Evolutionary conservation across 495 filamentous ascomycete species (phyloP).

Genomic region (Podospora pseudopauciseta): DNA sequence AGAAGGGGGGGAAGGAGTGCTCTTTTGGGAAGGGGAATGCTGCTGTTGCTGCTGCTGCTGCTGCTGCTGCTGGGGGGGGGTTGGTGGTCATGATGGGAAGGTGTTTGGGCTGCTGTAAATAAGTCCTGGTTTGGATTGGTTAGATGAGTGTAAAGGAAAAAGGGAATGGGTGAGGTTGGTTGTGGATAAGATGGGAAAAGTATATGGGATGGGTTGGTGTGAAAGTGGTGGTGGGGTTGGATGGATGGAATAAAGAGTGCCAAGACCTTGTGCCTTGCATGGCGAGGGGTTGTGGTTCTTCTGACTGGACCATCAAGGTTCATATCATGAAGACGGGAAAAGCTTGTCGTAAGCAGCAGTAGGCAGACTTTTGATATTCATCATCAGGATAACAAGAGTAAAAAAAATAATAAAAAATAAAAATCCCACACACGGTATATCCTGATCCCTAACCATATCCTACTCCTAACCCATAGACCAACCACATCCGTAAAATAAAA

Average conservation of each 20-base stretch:
- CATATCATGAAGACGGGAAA: background rate
- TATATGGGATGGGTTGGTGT: too few species aligned
- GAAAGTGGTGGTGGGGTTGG: background rate
- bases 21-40: constrained; percentile 48
- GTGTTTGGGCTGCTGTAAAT: background rate
- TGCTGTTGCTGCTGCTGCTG: too few species aligned
- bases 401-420: background rate
- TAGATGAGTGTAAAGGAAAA: background rate
- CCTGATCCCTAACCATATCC: background rate
- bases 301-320: background rate
- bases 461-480: background rate
- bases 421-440: background rate
- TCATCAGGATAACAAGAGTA: background rate
- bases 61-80: background rate
- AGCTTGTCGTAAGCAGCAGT: too few species aligned
- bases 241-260: background rate
- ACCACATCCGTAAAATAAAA: too few species aligned
- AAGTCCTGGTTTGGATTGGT: background rate
- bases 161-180: background rate
- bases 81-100: background rate
- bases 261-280: background rate
- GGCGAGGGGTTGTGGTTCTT: background rate
- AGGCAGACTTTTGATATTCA: background rate
- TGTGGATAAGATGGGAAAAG: background rate
- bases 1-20: constrained; percentile 71